Conservation (phyloP, 2,329 filamentous ascomycete genomes). For the Akanthomyces dipterigenus region DNA sequence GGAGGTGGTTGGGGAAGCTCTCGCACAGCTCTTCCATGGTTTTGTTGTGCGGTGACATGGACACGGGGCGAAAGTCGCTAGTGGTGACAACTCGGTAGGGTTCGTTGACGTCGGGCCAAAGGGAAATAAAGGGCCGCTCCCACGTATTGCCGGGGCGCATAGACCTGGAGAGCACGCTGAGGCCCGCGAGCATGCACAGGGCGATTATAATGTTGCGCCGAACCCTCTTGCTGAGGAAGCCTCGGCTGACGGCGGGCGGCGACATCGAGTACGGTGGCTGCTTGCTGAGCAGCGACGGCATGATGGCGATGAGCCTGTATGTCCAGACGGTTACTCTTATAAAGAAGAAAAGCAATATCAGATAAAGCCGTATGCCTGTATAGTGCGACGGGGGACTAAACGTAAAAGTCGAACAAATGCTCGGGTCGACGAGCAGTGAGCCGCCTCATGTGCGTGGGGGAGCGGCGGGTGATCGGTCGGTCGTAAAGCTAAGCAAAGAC, state of each 20-base stretch:
- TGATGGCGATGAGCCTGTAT: background rate
- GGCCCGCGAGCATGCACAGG: background rate
- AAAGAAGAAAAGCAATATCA: background rate
- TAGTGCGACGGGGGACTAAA: background rate
- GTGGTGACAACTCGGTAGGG: constrained; percentile 20
- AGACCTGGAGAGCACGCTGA: background rate
- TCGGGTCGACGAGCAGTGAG: background rate
- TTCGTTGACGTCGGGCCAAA: constrained; percentile 6
- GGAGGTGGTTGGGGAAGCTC: constrained; percentile 21
- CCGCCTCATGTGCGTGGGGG: background rate
- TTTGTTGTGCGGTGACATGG: constrained; percentile 14
- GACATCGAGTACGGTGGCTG: background rate
- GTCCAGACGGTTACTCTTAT: background rate
- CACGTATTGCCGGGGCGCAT: background rate
- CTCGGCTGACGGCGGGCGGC: background rate
- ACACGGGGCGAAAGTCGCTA: constrained; percentile 22
- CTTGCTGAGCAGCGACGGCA: background rate
- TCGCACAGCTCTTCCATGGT: constrained; percentile 20
- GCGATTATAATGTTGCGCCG: background rate
- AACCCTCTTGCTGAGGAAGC: background rate
- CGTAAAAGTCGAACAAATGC: background rate
- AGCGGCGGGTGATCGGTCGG: background rate
- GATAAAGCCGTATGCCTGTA: background rate
- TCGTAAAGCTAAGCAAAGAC: background rate
- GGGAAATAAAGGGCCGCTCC: background rate